Evolutionary conservation across 129 eudicot species (phyloP).

Genomic region (carrot (Daucus carota)): DH1_v3.0 NC_030381.2:30357501-30358000

Average conservation of each 20-base stretch:
- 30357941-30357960: background rate
- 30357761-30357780: background rate
- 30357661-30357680: background rate
- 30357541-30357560: background rate
- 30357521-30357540: conserved; percentile 1
- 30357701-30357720: background rate
- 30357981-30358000: too few relatives aligned
- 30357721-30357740: background rate
- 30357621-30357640: background rate
- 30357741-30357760: background rate
- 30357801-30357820: background rate
- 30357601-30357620: background rate
- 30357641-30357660: background rate
- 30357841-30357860: background rate
- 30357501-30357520: background rate
- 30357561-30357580: conserved; percentile 7
- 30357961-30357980: background rate
- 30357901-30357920: background rate
- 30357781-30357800: background rate
- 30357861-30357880: background rate
- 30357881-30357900: background rate
- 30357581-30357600: background rate
- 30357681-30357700: background rate
- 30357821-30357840: background rate
- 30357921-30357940: background rate